Base-by-base conservation (phyloP, 2,329 filamentous ascomycete genomes). In the Zarea fungicola region DNA sequence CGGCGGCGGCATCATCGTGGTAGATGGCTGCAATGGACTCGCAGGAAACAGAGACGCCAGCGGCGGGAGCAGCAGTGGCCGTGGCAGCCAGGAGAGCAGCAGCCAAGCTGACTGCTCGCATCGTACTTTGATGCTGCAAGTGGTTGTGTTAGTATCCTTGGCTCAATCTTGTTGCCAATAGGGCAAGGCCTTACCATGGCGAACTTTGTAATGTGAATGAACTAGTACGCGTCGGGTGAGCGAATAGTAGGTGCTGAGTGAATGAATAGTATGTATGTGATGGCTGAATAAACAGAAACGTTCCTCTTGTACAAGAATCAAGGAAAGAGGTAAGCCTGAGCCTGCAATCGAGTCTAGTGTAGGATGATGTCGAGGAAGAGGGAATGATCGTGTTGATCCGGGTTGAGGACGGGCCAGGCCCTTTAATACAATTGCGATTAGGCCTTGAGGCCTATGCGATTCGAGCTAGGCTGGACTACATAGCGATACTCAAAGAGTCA, bases 61-160 rank as follows among this genome's bases (percentile, higher is more conserved):
- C n/a, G n/a, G n/a, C n/a, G n/a, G n/a, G n/a, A 6, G n/a, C 16
- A 14, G 37, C 39, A 9, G 23, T 5, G n/a, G 39, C 39, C 4
- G 25, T 37, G 6, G 46, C 32, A 19, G 25, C 32, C 22, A 49
- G 16, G 8, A 49, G 23, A 7, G 39, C 32, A 39, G 46, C 32
- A 23, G 28, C 39, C 8, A 49, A 18, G 32, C 39, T 39, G 25
- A 42, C 31, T 28, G 31, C 5, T n/a, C 46, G 45, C 37, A 48
- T 37, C 3, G 23, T 49, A 25, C 19, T 42, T 29, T 42, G 36
- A 42, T 48, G 22, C 45, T 48, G 2, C 5, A 28, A n/a, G 10
- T 3, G 5, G 8, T 6, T 6, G 14, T 9, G 22, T 48, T 28
- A 48, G 11, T 26, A n/a, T 9, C 14, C n/a, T n/a, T 28, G 6